Conservation (phyloP, 768 basidiomycete species). For the Tephrocybe rancida region DNA sequence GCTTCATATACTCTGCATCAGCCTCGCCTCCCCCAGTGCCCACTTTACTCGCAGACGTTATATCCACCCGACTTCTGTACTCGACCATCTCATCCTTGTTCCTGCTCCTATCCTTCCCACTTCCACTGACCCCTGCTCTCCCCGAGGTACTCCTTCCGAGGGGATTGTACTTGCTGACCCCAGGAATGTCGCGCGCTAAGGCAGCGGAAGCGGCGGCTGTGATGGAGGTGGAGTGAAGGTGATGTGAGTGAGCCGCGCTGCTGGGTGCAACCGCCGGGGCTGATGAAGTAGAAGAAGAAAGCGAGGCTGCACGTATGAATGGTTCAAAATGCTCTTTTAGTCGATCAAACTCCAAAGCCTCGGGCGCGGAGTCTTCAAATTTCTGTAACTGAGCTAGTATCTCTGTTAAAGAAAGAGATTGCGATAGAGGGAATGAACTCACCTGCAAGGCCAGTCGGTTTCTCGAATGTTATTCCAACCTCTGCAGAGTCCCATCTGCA, state of each 20-base stretch:
- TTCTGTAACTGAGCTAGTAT: slow-evolving; percentile 85
- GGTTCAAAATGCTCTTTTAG: slow-evolving; percentile 98
- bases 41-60: slow-evolving; percentile 51
- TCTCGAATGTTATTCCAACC: slow-evolving; percentile 92
- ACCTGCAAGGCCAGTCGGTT: slow-evolving; percentile 95
- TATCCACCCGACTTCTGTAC: slow-evolving; percentile 74
- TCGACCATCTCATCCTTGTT: slow-evolving; percentile 80
- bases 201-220: slow-evolving; percentile 90
- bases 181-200: slow-evolving; percentile 85
- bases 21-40: slow-evolving; percentile 65
- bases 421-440: slow-evolving; percentile 21
- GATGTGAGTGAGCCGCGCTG: slow-evolving; percentile 64
- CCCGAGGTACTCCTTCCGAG: slow-evolving; percentile 46
- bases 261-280: slow-evolving; percentile 43
- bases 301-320: slow-evolving; percentile 81
- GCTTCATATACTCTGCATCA: slow-evolving; percentile 72
- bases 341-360: slow-evolving; percentile 88
- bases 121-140: slow-evolving; percentile 46
- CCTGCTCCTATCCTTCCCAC: slow-evolving; percentile 61
- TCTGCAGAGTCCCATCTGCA: slow-evolving; percentile 96
- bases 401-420: slow-evolving; percentile 1
- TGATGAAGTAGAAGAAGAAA: slow-evolving; percentile 65
- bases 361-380: slow-evolving; percentile 83
- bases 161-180: slow-evolving; percentile 78
- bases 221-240: slow-evolving; percentile 77